Evolutionary conservation across 169 alveolate species (phyloP), one percentile per base, ranked within the genome.

Genomic region (Neospora caninum): DNA sequence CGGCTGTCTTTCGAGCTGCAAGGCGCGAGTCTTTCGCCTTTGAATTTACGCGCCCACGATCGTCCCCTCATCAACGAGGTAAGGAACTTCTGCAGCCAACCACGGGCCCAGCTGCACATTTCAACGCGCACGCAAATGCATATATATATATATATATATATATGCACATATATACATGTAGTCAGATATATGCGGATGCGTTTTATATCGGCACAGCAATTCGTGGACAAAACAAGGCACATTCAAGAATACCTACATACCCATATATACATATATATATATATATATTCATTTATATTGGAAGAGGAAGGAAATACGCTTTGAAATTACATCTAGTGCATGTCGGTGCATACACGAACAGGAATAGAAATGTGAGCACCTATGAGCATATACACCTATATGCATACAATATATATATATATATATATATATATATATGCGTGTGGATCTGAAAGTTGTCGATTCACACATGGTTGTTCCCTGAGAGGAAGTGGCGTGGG

Each of bases 21-120:
- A n/a, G n/a, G n/a, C n/a, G n/a, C n/a, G n/a, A n/a, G n/a, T n/a
- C n/a, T n/a, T n/a, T n/a, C n/a, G n/a, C n/a, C n/a, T n/a, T n/a
- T n/a, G n/a, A n/a, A n/a, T n/a, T 69, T 34, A n/a, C 38, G 31
- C 64, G 64, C 64, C 64, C 27, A 53, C 64, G 64, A 70, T 70
- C 34, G 39, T 94, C 41, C 95, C 94, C 67, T 86, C 43, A 34
- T 91, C 98, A 36, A 97, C 98, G 41, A 98, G 95, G 88, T 96
- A 97, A 45, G 99, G 99, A 29, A 98, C 97, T 96, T 99, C 99
- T n/a, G 99, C 99, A 67, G 99, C 99, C 25, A 99, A 96, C 99
- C 99, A 99, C 42, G 99, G 99, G 64, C 99, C 99, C 67, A 99
- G 97, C 98, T 98, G 97, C 16, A 43, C 25, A 7, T 10, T 38